Evolutionary conservation across 305 asterid species (phyloP).

Genomic region (Fraxinus velutina): DNA sequence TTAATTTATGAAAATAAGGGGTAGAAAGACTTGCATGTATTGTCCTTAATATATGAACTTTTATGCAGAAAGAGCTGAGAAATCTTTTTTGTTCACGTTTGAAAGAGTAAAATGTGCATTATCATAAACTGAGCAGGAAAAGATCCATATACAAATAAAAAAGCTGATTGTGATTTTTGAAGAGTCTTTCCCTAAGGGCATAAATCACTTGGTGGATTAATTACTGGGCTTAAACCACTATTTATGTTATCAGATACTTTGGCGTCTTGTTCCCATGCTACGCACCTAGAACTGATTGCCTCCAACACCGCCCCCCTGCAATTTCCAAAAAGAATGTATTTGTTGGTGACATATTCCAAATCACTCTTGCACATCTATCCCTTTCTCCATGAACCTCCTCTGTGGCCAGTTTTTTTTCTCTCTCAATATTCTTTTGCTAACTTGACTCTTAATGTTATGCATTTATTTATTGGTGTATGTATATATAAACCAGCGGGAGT

Average conservation of each 20-base stretch:
- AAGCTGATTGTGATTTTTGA: background rate
- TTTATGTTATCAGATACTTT: background rate
- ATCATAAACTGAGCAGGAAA: background rate
- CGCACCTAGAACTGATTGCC: background rate
- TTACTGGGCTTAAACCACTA: background rate
- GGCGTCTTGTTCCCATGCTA: background rate
- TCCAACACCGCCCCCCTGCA: background rate
- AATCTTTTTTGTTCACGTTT: background rate
- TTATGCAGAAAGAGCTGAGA: background rate
- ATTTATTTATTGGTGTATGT: background rate
- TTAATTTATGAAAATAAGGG: background rate
- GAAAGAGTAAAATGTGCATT: background rate
- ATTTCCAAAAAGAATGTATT: background rate
- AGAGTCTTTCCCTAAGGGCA: background rate
- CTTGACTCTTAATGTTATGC: background rate
- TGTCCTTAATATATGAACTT: background rate
- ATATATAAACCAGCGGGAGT: background rate
- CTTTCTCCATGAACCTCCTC: background rate
- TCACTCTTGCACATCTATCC: background rate
- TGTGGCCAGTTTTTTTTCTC: too few species aligned
- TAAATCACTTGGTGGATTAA: background rate
- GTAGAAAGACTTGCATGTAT: background rate
- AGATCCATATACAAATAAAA: background rate
- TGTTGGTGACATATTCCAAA: background rate
- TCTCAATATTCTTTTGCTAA: background rate